These are phyloP conservation scores for Nitzschia sp. DNA, from an alignment of 108 stramenopile genomes.

Conservation along the genomic window DNA sequence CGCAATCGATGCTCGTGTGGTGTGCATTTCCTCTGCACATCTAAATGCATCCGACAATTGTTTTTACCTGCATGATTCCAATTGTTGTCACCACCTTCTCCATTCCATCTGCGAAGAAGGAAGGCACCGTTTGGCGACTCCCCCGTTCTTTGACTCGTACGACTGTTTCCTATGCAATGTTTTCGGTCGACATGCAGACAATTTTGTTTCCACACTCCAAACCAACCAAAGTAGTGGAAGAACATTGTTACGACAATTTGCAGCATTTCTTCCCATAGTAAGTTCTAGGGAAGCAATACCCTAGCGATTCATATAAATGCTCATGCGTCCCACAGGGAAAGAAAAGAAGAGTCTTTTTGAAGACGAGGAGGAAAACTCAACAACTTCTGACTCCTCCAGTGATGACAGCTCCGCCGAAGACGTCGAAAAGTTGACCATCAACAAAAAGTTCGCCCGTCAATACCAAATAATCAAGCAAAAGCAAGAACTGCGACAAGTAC, in stretches of 20 bases:
- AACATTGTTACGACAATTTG: not conserved
- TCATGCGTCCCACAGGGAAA: not conserved
- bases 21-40: too few species aligned
- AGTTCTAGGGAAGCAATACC: too few species aligned
- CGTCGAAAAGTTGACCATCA: constrained; percentile 41
- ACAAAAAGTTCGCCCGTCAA: constrained; percentile 66
- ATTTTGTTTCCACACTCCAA: not conserved
- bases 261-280: not conserved
- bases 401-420: not conserved
- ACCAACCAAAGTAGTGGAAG: not conserved
- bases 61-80: too few species aligned
- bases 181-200: too few species aligned
- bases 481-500: constrained; percentile 63
- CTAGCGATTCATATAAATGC: too few species aligned
- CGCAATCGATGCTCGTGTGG: too few species aligned
- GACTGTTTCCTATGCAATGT: too few species aligned
- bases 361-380: constrained; percentile 15
- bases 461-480: constrained; percentile 71
- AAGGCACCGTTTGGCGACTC: too few species aligned
- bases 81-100: too few species aligned
- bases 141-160: too few species aligned
- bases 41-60: too few species aligned
- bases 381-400: constrained; percentile 21
- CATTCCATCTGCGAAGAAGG: too few species aligned
- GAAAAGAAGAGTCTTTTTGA: constrained; percentile 34